Evolutionary conservation across 2,329 filamentous ascomycete species (phyloP).

Genomic region (Dactylellina cionopaga): DNA sequence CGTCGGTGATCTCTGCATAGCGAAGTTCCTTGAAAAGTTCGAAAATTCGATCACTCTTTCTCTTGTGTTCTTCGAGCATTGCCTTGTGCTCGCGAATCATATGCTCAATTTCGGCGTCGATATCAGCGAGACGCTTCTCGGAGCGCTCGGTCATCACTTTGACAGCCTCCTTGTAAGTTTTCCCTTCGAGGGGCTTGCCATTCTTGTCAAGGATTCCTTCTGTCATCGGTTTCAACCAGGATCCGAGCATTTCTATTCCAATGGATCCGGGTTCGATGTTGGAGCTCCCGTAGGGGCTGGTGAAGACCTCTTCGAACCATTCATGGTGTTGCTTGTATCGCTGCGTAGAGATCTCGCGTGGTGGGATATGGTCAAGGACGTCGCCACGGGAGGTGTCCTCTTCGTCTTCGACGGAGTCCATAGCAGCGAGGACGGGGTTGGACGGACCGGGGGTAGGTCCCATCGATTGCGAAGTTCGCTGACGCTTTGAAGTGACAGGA

Average conservation of each 20-base stretch:
- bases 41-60: conserved; percentile 2
- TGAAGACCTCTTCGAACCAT: conserved; percentile 98
- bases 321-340: conserved; percentile 95
- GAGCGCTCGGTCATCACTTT: conserved; percentile 70
- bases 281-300: conserved; percentile 84
- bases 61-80: conserved; percentile 75
- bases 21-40: conserved; percentile 37
- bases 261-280: conserved; percentile 78
- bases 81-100: conserved; percentile 80
- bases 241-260: conserved; percentile 38
- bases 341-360: conserved; percentile 84
- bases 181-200: conserved; percentile 43
- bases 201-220: conserved; percentile 36
- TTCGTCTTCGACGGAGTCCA: conserved; percentile 76
- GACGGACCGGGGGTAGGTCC: conserved; percentile 17
- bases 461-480: conserved; percentile 38
- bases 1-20: conserved; percentile 11
- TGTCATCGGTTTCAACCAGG: conserved; percentile 39
- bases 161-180: conserved; percentile 51
- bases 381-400: conserved; percentile 89
- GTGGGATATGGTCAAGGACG: conserved; percentile 87
- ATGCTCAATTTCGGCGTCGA: conserved; percentile 82
- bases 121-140: conserved; percentile 74
- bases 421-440: conserved; percentile 29
- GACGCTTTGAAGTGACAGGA: conserved; percentile 38